Evolutionary conservation across 495 filamentous ascomycete genomes (phyloP), one percentile per base, ranked within the genome.

Genomic region (Penicillium tannophilum): DNA sequence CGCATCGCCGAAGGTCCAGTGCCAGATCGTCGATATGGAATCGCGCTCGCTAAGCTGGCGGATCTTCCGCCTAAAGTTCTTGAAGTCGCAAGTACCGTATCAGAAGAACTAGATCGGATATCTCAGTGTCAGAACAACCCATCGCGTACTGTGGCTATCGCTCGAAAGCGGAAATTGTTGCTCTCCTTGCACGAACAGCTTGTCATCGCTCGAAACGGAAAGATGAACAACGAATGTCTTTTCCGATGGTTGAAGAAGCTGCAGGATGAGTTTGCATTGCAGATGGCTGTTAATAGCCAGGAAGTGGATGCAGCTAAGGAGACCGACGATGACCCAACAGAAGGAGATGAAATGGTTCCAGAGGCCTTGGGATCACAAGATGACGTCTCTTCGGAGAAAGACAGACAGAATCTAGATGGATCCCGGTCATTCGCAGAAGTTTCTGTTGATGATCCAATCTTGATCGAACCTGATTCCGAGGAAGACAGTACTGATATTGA

Each of bases 101-200:
- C 88, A 0, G 71, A 75, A 24, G 80, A 78, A 24, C 72, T 97
- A 36, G 79, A 86, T 10, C 63, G 73, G 26, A 78, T 81, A 12
- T 75, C 74, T 7, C 79, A 83, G 44, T 73, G 72, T 39, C 79
- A 78, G 54, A 86, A 90, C 67, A 82, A 76, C 56, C 77, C 76
- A 6, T 82, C 86, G 11, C 76, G 79, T 35, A 74, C 80, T 8
- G 68, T 89, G 26, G 67, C 81, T 9, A 74, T 88, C 7, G 80
- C 84, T 5, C 78, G 81, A 5, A 84, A 87, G 19, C 81, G 90
- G 39, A 93, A 88, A 56, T 65, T 97, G 19, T 75, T 96, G 6
- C 76, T 95, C 19, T 86, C 83, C 28, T 69, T 98, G 36, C 82
- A 85, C 23, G 90, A 94, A 62, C 85, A 88, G 50, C 75, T 97